These are phyloP conservation scores for Crithidia expoeki DNA, from an alignment of 208 protist species.

Conservation along the genomic window DNA sequence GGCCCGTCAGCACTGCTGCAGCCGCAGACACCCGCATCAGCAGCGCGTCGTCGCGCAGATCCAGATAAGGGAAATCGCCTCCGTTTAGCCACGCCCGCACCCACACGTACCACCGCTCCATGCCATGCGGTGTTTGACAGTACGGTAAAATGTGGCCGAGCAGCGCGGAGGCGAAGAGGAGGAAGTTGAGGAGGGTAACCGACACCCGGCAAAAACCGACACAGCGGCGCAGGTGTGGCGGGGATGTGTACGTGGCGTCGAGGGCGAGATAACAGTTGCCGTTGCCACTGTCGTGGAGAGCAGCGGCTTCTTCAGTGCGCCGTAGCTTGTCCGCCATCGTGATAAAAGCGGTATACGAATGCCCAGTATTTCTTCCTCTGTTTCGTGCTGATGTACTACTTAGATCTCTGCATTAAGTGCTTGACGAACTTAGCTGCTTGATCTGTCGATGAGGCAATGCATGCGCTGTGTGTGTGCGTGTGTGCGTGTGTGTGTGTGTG, in stretches of 20 bases:
- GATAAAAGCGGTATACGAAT: no score
- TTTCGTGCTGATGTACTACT: no score
- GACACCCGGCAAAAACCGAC: neutral
- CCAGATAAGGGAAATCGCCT: neutral
- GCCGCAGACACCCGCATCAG: neutral
- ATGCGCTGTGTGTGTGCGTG: no score
- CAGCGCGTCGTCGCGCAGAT: neutral
- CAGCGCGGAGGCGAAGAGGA: neutral
- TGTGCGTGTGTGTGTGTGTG: no score
- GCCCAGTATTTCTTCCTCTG: no score
- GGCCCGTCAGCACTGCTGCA: neutral
- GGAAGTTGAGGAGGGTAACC: neutral
- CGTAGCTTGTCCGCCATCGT: neutral
- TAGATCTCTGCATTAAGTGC: no score
- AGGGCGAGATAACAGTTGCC: constrained; percentile 1
- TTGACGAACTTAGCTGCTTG: no score
- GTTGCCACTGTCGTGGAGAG: neutral
- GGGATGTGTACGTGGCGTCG: neutral
- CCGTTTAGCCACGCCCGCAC: constrained; percentile 8
- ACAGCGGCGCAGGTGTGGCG: neutral
- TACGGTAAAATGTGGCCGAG: neutral
- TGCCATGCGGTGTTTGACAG: constrained; percentile 1
- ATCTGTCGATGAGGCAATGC: no score
- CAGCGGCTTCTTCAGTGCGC: neutral
- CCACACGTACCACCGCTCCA: constrained; percentile 13